Evolutionary conservation across 2,329 filamentous ascomycete genomes (phyloP).

Genomic region (Clarireedia paspali): DNA sequence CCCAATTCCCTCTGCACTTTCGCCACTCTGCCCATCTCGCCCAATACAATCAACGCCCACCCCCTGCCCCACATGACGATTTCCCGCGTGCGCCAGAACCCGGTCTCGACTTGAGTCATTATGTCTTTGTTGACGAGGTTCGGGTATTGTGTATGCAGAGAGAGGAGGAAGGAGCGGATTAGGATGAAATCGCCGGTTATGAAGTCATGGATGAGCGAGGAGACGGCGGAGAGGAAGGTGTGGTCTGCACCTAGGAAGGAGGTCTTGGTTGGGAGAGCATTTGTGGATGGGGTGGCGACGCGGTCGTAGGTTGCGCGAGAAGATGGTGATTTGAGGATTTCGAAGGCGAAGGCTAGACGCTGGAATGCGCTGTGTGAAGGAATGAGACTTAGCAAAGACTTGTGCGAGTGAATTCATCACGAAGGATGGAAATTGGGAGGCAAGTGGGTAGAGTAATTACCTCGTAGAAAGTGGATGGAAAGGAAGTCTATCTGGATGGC

Average conservation of each 20-base stretch:
- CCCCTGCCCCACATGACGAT: constrained; percentile 32
- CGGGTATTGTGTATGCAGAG: constrained; percentile 31
- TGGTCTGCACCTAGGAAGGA: constrained; percentile 32
- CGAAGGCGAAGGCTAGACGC: constrained; percentile 33
- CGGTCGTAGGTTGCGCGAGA: constrained; percentile 32
- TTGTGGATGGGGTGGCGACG: constrained; percentile 26
- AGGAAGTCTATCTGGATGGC: constrained; percentile 33
- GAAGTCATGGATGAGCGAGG: constrained; percentile 33
- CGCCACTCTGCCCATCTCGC: constrained; percentile 33
- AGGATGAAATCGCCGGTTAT: constrained; percentile 33
- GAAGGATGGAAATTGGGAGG: background rate
- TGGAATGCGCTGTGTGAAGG: constrained; percentile 30
- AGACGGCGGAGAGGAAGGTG: constrained; percentile 26
- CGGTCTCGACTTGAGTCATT: constrained; percentile 30
- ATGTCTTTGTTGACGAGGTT: constrained; percentile 32
- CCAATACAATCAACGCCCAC: constrained; percentile 33
- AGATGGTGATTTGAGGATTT: constrained; percentile 33
- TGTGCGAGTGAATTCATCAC: background rate
- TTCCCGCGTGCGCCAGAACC: constrained; percentile 31
- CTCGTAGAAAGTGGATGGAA: constrained; percentile 32
- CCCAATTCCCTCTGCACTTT: constrained; percentile 33
- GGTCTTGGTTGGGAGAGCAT: constrained; percentile 26
- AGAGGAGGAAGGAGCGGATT: constrained; percentile 30
- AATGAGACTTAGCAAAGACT: background rate
- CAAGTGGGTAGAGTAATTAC: constrained; percentile 12